Base-by-base conservation (phyloP, 2,329 filamentous ascomycete species). In the Phialemonium atrogriseum region DNA sequence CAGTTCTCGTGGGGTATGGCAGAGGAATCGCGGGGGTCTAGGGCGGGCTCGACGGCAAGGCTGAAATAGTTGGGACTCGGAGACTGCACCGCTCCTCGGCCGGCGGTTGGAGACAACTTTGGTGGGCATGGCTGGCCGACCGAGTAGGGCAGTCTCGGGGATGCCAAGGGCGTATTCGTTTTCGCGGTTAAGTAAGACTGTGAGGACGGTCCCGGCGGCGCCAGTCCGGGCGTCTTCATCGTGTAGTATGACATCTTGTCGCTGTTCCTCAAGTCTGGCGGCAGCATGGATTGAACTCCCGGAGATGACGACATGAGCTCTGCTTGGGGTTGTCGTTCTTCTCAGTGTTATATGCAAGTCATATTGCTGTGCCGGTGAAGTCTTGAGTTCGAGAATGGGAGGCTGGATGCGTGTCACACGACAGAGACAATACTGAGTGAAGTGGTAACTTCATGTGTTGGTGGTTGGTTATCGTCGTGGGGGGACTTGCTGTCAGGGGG, bases 51-150 rank as follows among this genome's bases (percentile, higher is more conserved):
- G 40, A 84, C 61, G 18, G 77, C 65, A 37, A 93, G 73, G 34
- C 83, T 84, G 53, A 94, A 94, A 57, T 94, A 94, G 53, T 88
- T 93, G 10, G 86, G 84, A 51, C 84, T 89, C 8, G 77, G 61
- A 1, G 70, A 59, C 39, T 67, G 62, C 11, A 49, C 50, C 24
- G 66, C 61, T 14, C 49, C 44, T 24, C 55, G 49, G 16, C 34
- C 23, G 5, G 36, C 27, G 24, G 43, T 38, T 3, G 68, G 65
- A 3, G 70, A 69, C 5, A 67, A 50, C 38, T 62, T 68, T 5
- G 72, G 70, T 3, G 72, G 65, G 20, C 67, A 58, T 14, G 63
- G 51, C 48, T 77, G 71, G 41, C 71, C 70, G 29, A 69, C 68
- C 2, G 74, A 72, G 38, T 66, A 63, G 12, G 68, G 59, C 39